phyloP scores from a whole-genome alignment of 164 flowering plant species.

The Taxillus chinensis region DNA sequence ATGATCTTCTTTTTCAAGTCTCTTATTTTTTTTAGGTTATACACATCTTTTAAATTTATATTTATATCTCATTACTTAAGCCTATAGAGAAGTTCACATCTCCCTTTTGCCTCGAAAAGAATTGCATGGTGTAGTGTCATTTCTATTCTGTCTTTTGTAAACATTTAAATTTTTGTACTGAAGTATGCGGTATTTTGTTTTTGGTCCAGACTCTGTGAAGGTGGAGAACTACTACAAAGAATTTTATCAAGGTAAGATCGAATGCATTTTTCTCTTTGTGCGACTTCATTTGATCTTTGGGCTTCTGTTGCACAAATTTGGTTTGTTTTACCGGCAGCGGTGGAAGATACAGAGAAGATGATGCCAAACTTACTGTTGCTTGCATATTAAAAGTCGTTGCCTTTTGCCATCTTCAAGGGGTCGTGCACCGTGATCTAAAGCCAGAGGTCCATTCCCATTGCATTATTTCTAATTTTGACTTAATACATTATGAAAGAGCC shows the following conservation, averaged over 20 bases:
- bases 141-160: too few species aligned
- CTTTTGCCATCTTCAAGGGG: constrained; percentile 87
- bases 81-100: too few species aligned
- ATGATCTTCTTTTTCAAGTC: too few species aligned
- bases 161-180: too few species aligned
- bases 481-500: too few species aligned
- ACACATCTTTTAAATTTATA: too few species aligned
- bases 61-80: too few species aligned
- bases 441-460: constrained; percentile 54
- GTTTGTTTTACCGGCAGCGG: constrained; percentile 37
- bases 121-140: too few species aligned
- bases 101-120: too few species aligned
- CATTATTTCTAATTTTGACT: background rate
- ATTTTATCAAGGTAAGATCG: constrained; percentile 47
- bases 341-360: constrained; percentile 76
- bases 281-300: background rate
- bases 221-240: constrained; percentile 65
- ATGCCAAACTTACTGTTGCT: constrained; percentile 58
- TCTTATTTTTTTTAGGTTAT: too few species aligned
- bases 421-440: constrained; percentile 84
- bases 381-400: constrained; percentile 66
- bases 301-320: background rate
- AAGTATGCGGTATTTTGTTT: too few species aligned
- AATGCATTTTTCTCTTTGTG: background rate
- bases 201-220: constrained; percentile 57